These are phyloP conservation scores for Tolypocladium amazonense DNA, from an alignment of 2,329 filamentous ascomycete species.

Conservation along the genomic window DNA sequence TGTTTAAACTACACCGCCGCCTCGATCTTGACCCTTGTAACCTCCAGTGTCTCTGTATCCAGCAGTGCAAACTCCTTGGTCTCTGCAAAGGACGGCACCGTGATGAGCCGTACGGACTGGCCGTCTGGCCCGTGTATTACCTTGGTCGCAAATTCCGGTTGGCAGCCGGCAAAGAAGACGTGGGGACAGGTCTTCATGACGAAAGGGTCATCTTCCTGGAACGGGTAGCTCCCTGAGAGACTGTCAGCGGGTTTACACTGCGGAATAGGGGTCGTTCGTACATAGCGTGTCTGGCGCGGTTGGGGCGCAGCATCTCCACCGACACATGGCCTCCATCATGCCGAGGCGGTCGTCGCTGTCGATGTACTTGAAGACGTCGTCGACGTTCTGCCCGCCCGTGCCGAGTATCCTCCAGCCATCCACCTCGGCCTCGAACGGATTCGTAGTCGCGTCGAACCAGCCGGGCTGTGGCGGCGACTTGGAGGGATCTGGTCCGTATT, in stretches of 20 bases:
- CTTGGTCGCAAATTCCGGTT: constrained; percentile 65
- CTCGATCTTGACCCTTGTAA: constrained; percentile 56
- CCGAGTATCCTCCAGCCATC: constrained; percentile 84
- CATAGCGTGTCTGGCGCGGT: constrained; percentile 94
- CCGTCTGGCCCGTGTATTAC: constrained; percentile 56
- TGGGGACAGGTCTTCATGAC: constrained; percentile 80
- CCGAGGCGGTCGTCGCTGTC: constrained; percentile 65
- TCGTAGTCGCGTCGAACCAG: constrained; percentile 85
- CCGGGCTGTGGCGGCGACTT: constrained; percentile 33
- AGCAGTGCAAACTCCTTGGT: constrained; percentile 74
- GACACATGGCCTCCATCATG: constrained; percentile 90
- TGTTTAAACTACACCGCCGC: constrained; percentile 1
- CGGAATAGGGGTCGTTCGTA: constrained; percentile 32
- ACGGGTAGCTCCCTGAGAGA: constrained; percentile 76
- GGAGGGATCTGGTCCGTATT: constrained; percentile 47
- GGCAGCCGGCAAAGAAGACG: constrained; percentile 81
- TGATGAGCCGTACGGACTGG: constrained; percentile 66
- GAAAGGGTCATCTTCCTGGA: constrained; percentile 87
- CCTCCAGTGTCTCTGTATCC: constrained; percentile 75
- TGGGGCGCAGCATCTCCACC: constrained; percentile 84
- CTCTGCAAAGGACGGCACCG: constrained; percentile 70
- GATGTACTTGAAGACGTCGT: constrained; percentile 89
- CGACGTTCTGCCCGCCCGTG: constrained; percentile 83
- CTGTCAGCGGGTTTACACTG: constrained; percentile 11
- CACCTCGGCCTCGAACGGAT: constrained; percentile 84